A percentile compares a stretch with the other conserved stretches of the same genome.
phyloP scores from a whole-genome alignment of 2,329 filamentous ascomycete genomes.

The Colletotrichum liaoningense region DNA sequence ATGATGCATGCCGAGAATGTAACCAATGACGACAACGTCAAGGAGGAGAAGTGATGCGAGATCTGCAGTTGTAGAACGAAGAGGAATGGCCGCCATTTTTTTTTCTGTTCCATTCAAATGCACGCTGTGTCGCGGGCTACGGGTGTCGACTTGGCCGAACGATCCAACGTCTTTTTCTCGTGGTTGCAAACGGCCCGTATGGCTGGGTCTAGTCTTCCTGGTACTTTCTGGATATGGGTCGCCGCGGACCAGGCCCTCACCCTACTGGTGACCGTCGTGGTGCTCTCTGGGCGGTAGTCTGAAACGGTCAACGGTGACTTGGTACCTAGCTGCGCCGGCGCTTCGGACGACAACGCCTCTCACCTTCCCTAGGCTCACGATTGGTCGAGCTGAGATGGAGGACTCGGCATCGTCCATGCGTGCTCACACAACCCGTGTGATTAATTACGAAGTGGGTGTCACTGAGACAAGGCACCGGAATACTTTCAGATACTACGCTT shows the following conservation, averaged over 20 bases:
- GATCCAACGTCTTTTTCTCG: constrained; percentile 5
- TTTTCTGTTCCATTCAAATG: neutral
- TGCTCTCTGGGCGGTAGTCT: neutral
- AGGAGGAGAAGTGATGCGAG: neutral
- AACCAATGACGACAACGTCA: neutral
- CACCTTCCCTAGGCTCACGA: neutral
- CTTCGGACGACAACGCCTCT: constrained; percentile 11
- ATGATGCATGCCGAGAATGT: neutral
- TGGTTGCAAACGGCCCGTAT: constrained; percentile 22
- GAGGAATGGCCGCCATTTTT: constrained; percentile 2
- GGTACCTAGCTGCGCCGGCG: neutral
- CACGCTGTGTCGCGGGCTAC: neutral
- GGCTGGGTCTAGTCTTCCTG: constrained; percentile 17
- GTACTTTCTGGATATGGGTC: constrained; percentile 1
- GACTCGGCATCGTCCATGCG: neutral
- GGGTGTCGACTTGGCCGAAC: constrained; percentile 13
- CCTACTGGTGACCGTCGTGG: neutral
- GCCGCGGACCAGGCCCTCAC: neutral
- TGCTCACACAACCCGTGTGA: neutral
- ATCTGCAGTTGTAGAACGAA: neutral
- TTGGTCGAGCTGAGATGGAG: neutral
- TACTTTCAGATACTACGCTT: neutral
- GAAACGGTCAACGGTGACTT: constrained; percentile 21
- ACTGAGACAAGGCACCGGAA: neutral
- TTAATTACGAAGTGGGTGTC: neutral